These are phyloP conservation scores for Zymoseptoria pseudotritici DNA, from an alignment of 2,329 filamentous ascomycete species.

Conservation along the genomic window DNA sequence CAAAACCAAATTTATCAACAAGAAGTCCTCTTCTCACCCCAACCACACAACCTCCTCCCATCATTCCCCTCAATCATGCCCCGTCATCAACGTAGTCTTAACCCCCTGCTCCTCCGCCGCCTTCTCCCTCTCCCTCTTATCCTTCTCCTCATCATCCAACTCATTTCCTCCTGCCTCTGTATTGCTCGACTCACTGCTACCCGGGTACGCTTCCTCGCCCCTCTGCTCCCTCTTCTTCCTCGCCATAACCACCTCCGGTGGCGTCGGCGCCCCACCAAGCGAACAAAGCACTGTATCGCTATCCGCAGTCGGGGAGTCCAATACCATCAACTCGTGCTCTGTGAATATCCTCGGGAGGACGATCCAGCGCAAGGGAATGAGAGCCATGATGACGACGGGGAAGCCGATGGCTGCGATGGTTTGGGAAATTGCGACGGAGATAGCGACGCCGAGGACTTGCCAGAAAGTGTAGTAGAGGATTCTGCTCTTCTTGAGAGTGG, in stretches of 20 bases:
- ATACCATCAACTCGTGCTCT: constrained; percentile 39
- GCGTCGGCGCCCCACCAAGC: constrained; percentile 42
- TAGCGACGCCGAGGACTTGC: constrained; percentile 45
- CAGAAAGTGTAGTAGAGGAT: constrained; percentile 46
- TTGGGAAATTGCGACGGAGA: constrained; percentile 52
- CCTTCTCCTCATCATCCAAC: constrained; percentile 4
- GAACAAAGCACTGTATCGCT: constrained; percentile 48
- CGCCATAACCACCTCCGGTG: constrained; percentile 30
- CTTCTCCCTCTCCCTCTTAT: constrained; percentile 10
- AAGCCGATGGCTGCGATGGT: constrained; percentile 55
- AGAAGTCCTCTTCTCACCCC: background rate
- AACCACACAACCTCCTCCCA: background rate
- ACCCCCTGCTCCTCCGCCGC: constrained; percentile 12
- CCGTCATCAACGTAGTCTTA: constrained; percentile 18
- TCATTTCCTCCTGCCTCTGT: constrained; percentile 18
- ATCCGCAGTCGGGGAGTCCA: constrained; percentile 50
- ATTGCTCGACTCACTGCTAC: constrained; percentile 15
- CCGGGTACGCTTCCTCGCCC: constrained; percentile 20
- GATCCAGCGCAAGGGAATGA: constrained; percentile 49
- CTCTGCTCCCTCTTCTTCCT: constrained; percentile 16
- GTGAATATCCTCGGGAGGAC: constrained; percentile 46
- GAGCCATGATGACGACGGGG: constrained; percentile 49
- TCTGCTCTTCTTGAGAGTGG: constrained; percentile 37
- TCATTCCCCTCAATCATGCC: constrained; percentile 15
- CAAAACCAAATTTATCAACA: background rate